Conservation (phyloP, 2,329 filamentous ascomycete genomes). For the Aspergillus ochraceus region DNA sequence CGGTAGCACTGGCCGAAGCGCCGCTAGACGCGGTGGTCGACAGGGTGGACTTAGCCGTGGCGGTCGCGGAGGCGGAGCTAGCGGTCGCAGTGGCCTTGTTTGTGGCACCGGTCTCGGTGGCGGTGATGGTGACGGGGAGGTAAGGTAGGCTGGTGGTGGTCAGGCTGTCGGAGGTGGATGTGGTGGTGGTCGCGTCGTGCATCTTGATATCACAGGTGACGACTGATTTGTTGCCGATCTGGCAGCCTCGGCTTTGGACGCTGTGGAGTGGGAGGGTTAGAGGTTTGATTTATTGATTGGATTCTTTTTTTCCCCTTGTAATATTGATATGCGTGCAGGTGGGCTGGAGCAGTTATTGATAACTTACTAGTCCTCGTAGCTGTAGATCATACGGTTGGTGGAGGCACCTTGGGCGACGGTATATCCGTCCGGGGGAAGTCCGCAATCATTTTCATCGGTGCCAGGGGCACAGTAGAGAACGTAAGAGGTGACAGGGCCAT, state of each 20-base stretch:
- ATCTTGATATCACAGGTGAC: constrained; percentile 22
- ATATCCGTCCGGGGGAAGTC: constrained; percentile 5
- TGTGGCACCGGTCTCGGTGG: constrained; percentile 17
- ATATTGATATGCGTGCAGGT: neutral
- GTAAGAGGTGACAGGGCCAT: constrained; percentile 20
- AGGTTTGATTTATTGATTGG: neutral
- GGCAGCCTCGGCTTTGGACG: constrained; percentile 18
- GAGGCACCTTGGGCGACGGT: constrained; percentile 15
- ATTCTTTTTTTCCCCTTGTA: no score
- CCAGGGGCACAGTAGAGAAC: constrained; percentile 14
- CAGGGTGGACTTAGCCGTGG: constrained; percentile 1
- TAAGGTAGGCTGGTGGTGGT: constrained; percentile 9
- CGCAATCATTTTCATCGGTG: constrained; percentile 11
- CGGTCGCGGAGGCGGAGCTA: constrained; percentile 2
- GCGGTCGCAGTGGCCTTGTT: constrained; percentile 16
- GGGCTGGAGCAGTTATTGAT: neutral
- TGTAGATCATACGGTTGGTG: neutral
- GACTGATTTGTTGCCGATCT: constrained; percentile 25
- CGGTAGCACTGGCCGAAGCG: neutral
- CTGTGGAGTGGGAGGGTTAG: neutral
- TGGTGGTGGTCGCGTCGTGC: constrained; percentile 19
- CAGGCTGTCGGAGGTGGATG: constrained; percentile 10
- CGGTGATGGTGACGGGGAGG: constrained; percentile 25
- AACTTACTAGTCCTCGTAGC: constrained; percentile 15
- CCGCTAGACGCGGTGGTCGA: constrained; percentile 8